A percentile compares a stretch with the other conserved stretches of the same genome.
Evolutionary conservation across 2,329 filamentous ascomycete genomes (phyloP).

Genomic region (Sporothrix euskadiensis): DNA sequence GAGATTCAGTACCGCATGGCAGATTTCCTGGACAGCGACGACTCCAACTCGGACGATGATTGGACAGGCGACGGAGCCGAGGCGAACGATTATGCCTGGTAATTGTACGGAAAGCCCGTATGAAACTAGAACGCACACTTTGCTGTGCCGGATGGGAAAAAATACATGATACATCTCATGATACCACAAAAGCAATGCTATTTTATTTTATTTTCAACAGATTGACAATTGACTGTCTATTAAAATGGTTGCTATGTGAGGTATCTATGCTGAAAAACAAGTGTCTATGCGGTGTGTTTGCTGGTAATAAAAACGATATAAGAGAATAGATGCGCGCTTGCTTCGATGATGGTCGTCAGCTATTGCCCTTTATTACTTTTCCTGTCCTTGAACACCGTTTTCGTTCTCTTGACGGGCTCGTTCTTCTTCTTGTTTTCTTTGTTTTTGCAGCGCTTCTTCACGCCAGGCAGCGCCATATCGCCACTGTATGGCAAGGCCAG

Average conservation of each 20-base stretch:
- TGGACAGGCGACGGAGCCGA: constrained; percentile 45
- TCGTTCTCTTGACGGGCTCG: neutral
- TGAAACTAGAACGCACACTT: neutral
- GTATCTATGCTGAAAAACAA: neutral
- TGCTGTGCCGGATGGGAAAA: neutral
- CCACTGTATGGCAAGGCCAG: constrained; percentile 52
- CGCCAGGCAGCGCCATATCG: constrained; percentile 53
- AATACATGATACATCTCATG: neutral
- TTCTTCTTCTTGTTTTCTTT: neutral
- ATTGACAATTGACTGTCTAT: neutral
- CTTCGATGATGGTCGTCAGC: neutral
- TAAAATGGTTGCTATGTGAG: neutral
- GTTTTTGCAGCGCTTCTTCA: constrained; percentile 17
- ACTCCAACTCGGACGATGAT: constrained; percentile 58
- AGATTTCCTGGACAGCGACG: constrained; percentile 64
- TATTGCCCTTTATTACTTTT: neutral
- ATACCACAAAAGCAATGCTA: neutral
- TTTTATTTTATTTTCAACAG: neutral
- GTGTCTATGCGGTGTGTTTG: neutral
- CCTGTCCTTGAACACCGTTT: neutral
- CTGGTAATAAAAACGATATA: neutral
- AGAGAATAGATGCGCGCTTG: neutral
- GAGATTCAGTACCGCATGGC: constrained; percentile 69
- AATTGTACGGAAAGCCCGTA: neutral
- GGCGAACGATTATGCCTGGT: constrained; percentile 33